phyloP scores from a whole-genome alignment of 129 eudicot species.

The Solidago caesia region DNA sequence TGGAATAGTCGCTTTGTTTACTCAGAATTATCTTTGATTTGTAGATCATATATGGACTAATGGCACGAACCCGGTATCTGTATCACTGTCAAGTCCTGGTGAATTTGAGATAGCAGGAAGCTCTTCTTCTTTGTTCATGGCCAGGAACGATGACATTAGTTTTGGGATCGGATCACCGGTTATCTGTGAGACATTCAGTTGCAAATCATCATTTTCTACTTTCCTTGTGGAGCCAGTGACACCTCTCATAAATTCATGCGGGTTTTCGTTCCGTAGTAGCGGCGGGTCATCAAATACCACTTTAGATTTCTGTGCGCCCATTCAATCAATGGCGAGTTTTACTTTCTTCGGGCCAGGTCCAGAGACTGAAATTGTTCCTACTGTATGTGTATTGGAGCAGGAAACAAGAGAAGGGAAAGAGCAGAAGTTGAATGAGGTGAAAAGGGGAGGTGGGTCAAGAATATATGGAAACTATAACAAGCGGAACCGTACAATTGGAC shows the following conservation, averaged over 20 bases:
- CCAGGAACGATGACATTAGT: slow-evolving; percentile 56
- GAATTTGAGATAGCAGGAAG: slow-evolving; percentile 24
- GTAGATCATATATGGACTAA: slow-evolving; percentile 68
- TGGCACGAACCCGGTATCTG: slow-evolving; percentile 1
- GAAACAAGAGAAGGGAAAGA: slow-evolving; percentile 29
- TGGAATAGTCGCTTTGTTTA: not conserved
- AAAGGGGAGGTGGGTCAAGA: slow-evolving; percentile 45
- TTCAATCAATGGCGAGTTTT: slow-evolving; percentile 65
- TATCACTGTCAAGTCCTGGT: slow-evolving; percentile 12
- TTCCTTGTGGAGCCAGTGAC: slow-evolving; percentile 53
- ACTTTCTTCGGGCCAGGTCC: slow-evolving; percentile 47
- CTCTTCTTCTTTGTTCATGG: slow-evolving; percentile 36
- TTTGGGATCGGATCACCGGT: slow-evolving; percentile 51
- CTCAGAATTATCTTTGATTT: not conserved
- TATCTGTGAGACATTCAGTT: slow-evolving; percentile 38
- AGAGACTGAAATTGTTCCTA: slow-evolving; percentile 30
- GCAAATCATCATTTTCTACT: slow-evolving; percentile 70
- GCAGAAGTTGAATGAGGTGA: slow-evolving; percentile 30
- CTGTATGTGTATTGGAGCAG: slow-evolving; percentile 27
- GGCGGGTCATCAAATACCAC: slow-evolving; percentile 42
- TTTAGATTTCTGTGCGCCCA: slow-evolving; percentile 49
- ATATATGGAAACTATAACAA: slow-evolving; percentile 54
- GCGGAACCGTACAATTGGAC: slow-evolving; percentile 84
- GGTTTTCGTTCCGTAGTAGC: slow-evolving; percentile 60
- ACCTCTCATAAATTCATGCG: slow-evolving; percentile 43